These are phyloP conservation scores for Aspergillus intermedius DNA, from an alignment of 2,329 filamentous ascomycete genomes.

Conservation along the genomic window DNA sequence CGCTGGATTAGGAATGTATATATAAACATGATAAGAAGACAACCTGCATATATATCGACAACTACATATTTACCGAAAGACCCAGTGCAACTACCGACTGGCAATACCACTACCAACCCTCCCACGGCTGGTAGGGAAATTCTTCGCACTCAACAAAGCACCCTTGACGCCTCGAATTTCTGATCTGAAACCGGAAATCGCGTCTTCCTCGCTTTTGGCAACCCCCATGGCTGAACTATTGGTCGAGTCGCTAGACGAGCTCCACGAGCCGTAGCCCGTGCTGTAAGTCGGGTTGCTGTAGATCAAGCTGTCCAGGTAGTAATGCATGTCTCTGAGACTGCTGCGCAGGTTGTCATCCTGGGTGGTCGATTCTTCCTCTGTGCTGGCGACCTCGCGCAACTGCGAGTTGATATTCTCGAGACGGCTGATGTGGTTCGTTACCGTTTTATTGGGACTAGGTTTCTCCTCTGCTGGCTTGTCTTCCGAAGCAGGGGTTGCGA, in stretches of 20 bases:
- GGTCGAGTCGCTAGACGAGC: slow-evolving; percentile 18
- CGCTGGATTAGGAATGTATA: background rate
- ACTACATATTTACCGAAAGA: background rate
- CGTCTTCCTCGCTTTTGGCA: slow-evolving; percentile 47
- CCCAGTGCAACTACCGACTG: slow-evolving; percentile 6
- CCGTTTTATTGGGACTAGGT: slow-evolving; percentile 18
- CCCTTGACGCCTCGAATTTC: slow-evolving; percentile 60
- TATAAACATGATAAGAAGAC: background rate
- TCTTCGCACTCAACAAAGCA: slow-evolving; percentile 55
- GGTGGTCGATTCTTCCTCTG: slow-evolving; percentile 29
- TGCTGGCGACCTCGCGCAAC: slow-evolving; percentile 41
- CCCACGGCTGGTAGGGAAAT: slow-evolving; percentile 45
- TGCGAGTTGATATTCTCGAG: slow-evolving; percentile 48
- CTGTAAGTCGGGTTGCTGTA: slow-evolving; percentile 31
- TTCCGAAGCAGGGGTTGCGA: slow-evolving; percentile 9
- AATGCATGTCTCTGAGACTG: slow-evolving; percentile 40
- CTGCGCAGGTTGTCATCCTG: slow-evolving; percentile 28
- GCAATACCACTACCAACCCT: slow-evolving; percentile 15
- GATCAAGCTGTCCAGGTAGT: slow-evolving; percentile 46
- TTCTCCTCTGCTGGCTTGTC: slow-evolving; percentile 4
- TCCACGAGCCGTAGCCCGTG: slow-evolving; percentile 30
- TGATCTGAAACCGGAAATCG: slow-evolving; percentile 51
- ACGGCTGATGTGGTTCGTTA: slow-evolving; percentile 37
- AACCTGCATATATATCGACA: background rate
- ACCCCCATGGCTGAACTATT: slow-evolving; percentile 17